Evolutionary conservation across 495 filamentous ascomycete species (phyloP), one percentile per base, ranked within the genome.

Genomic region (Aspergillus sclerotiicarbonarius): DNA sequence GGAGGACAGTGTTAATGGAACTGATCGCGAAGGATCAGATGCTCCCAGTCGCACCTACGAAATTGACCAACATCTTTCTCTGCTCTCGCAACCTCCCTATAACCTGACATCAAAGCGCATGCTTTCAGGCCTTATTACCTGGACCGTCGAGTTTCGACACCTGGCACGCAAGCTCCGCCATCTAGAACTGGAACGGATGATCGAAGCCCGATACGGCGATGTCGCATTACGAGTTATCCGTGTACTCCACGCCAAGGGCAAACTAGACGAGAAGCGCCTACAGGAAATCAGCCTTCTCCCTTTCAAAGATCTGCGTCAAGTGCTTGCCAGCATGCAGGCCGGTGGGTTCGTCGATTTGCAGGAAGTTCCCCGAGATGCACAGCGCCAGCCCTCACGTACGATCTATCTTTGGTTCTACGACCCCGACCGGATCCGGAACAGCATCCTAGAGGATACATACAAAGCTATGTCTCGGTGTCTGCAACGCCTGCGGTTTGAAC

Each of bases 331-430:
- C 55, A 88, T 99, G 80, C 89, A 96, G 59, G 82, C 85, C 62
- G 81, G 83, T 25, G 93, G 94, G 4, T 87, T 92, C 57, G 80
- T 96, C 16, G 89, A 96, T 57, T 77, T 92, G 9, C 95, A 98
- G 67, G 94, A 99, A 75, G 87, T 98, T 0, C 94, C 94, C 4
- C 86, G 86, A 45, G 93, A 97, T 62, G 70, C 76, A n/a, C 87
- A 85, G 50, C 86, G 90, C 2, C 82, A 90, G 49, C 85, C 91
- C 9, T 85, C 81, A 50, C 85, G 89, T 33, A 92, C 90, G 1
- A 85, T 93, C 37, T 97, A 89, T 68, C 80, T 98, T 20, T 97
- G 91, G 89, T 96, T 83, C 74, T 96, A 88, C 68, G 94, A 98
- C 63, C 71, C 79, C 0, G 86, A 91, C 18, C 83, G 87, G 32